A percentile compares a stretch with the other conserved stretches of the same genome.
phyloP scores from a whole-genome alignment of 352 stramenopile species.

The Globisporangium perplexum region DNA sequence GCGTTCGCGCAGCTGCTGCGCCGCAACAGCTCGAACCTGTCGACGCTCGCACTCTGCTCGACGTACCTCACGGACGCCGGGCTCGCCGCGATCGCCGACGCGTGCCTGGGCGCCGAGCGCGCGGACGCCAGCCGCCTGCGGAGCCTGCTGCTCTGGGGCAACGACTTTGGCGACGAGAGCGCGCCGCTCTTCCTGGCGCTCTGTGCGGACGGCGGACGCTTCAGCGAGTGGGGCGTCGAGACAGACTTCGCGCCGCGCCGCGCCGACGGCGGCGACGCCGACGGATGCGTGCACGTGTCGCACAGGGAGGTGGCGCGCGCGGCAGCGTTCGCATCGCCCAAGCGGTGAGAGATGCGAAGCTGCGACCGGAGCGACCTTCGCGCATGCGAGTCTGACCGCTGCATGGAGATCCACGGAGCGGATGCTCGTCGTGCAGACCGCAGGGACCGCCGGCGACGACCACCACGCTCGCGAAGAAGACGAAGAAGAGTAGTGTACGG shows the following conservation, averaged over 20 bases:
- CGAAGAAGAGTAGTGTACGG: background rate
- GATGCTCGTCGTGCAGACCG: slow-evolving; percentile 46
- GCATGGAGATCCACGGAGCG: slow-evolving; percentile 55
- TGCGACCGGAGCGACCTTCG: no score
- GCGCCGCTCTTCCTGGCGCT: slow-evolving; percentile 36
- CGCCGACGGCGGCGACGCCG: slow-evolving; percentile 16
- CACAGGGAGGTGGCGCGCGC: slow-evolving; percentile 33
- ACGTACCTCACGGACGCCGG: slow-evolving; percentile 56
- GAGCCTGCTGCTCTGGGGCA: slow-evolving; percentile 60
- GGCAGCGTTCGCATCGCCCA: slow-evolving; percentile 33
- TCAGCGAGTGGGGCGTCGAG: slow-evolving; percentile 35
- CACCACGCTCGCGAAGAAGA: background rate
- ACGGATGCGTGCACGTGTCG: slow-evolving; percentile 41
- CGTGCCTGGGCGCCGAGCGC: slow-evolving; percentile 32
- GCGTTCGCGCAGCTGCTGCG: slow-evolving; percentile 53
- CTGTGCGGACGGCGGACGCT: slow-evolving; percentile 20
- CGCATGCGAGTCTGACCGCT: background rate
- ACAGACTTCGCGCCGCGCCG: slow-evolving; percentile 49
- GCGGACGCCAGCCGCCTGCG: slow-evolving; percentile 20
- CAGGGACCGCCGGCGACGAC: background rate
- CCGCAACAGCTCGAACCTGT: slow-evolving; percentile 31
- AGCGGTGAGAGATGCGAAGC: slow-evolving; percentile 41
- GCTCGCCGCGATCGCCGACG: slow-evolving; percentile 28
- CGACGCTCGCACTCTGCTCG: slow-evolving; percentile 44
- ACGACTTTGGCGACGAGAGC: slow-evolving; percentile 47